Evolutionary conservation across 768 basidiomycete species (phyloP).

Genomic region (Lactarius deliciosus): DNA sequence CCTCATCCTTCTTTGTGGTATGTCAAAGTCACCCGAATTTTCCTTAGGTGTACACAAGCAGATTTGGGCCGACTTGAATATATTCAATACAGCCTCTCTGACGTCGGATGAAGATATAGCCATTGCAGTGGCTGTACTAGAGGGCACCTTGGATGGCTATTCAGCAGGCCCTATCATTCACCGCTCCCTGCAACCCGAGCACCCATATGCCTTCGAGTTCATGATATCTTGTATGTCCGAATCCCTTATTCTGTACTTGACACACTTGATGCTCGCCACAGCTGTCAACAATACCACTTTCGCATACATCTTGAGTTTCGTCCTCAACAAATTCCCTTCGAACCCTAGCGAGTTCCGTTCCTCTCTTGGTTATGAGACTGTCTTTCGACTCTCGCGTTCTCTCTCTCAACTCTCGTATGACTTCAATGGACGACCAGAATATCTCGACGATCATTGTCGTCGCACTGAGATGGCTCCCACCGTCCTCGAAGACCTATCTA

Average conservation of each 20-base stretch:
- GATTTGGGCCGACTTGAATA: constrained; percentile 5
- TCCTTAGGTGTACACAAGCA: constrained; percentile 11
- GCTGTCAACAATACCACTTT: not conserved
- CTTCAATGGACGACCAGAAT: constrained; percentile 1
- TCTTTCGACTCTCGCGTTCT: constrained; percentile 11
- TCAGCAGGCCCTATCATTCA: constrained; percentile 16
- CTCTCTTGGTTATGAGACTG: constrained; percentile 5
- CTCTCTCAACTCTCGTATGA: constrained; percentile 11
- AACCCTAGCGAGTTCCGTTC: not conserved
- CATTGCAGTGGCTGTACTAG: constrained; percentile 1
- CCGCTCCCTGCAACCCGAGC: constrained; percentile 6
- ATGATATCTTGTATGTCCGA: constrained; percentile 13
- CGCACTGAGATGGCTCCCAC: constrained; percentile 3
- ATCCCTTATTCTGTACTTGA: not conserved
- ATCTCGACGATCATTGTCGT: not conserved
- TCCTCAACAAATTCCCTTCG: constrained; percentile 4
- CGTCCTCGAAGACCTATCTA: constrained; percentile 8
- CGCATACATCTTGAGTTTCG: not conserved
- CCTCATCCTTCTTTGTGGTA: not conserved
- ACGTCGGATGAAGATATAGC: constrained; percentile 2
- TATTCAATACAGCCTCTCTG: constrained; percentile 16
- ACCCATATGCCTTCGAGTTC: constrained; percentile 21
- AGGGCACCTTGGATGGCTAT: constrained; percentile 10
- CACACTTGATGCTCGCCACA: constrained; percentile 2
- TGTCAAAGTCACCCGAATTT: constrained; percentile 1